A percentile compares a stretch with the other conserved stretches of the same genome.
Conservation (phyloP, 2,329 filamentous ascomycete species). For the Ceratocystis eucalypticola region DNA sequence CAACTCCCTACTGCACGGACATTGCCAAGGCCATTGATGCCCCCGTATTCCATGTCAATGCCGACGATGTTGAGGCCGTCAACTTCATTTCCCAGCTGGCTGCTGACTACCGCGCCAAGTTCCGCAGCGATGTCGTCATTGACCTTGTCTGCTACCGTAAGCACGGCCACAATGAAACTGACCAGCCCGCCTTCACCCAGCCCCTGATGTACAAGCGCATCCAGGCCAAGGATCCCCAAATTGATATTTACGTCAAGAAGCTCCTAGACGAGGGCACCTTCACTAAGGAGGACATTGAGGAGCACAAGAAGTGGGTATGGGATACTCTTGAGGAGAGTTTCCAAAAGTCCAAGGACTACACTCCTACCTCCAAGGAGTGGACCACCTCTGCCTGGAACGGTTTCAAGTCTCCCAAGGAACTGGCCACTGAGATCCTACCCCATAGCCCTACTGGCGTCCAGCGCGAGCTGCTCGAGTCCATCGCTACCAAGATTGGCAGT, state of each 20-base stretch:
- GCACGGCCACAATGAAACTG: constrained; percentile 97
- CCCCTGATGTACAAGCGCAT: constrained; percentile 99
- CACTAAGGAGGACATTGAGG: constrained; percentile 92
- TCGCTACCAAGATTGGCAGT: constrained; percentile 66
- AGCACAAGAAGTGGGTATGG: constrained; percentile 99
- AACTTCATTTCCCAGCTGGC: constrained; percentile 97
- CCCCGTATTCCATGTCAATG: constrained; percentile 97
- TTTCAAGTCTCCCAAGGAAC: constrained; percentile 97
- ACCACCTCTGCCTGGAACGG: constrained; percentile 97
- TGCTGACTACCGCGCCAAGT: constrained; percentile 95
- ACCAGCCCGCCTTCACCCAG: constrained; percentile 99
- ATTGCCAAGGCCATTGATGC: constrained; percentile 98
- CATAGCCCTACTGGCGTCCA: constrained; percentile 80
- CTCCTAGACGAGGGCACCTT: constrained; percentile 86
- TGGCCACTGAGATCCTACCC: constrained; percentile 84
- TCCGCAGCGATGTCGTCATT: constrained; percentile 96
- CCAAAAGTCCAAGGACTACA: constrained; percentile 92
- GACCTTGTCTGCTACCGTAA: constrained; percentile 99
- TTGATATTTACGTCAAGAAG: constrained; percentile 85
- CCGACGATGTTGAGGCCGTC: constrained; percentile 93
- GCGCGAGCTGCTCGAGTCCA: constrained; percentile 58
- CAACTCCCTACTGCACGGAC: constrained; percentile 96
- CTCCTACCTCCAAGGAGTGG: constrained; percentile 94
- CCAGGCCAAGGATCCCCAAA: constrained; percentile 64
- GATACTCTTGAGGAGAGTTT: constrained; percentile 98